phyloP scores from a whole-genome alignment of 805 yeast species.

The Maudiozyma turicensis region DNA sequence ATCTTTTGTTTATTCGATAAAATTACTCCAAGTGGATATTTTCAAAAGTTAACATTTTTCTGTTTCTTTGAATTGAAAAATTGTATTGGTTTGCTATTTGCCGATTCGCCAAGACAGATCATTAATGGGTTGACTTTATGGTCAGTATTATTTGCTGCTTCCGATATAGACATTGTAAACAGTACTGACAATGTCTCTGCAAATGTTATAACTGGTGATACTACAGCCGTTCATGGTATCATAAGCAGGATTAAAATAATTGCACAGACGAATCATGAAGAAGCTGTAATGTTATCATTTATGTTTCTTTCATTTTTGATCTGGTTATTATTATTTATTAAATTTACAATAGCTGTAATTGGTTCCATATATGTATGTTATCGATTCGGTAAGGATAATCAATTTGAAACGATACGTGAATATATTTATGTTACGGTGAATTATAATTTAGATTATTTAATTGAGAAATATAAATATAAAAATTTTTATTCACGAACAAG shows the following conservation, averaged over 20 bases:
- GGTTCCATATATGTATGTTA: constrained; percentile 43
- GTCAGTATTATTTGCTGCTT: constrained; percentile 34
- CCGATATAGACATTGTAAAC: not conserved
- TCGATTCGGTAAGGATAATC: constrained; percentile 29
- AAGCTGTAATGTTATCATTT: constrained; percentile 63
- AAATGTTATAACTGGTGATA: constrained; percentile 16
- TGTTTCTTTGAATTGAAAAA: constrained; percentile 57
- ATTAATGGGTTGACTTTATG: constrained; percentile 67
- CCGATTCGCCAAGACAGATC: constrained; percentile 83
- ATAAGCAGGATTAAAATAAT: constrained; percentile 42
- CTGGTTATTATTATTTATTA: constrained; percentile 59
- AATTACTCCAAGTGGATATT: constrained; percentile 53
- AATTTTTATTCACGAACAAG: constrained; percentile 7
- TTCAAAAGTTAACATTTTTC: constrained; percentile 60
- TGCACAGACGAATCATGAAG: constrained; percentile 50
- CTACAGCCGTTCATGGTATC: constrained; percentile 22
- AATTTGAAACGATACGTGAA: constrained; percentile 40
- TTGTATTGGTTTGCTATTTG: constrained; percentile 52
- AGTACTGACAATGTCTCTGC: not conserved
- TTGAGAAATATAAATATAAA: constrained; percentile 12
- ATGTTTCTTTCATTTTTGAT: constrained; percentile 68
- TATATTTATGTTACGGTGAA: constrained; percentile 55
- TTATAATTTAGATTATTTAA: constrained; percentile 41
- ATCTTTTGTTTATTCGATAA: constrained; percentile 65
- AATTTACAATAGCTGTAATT: constrained; percentile 45